Evolutionary conservation across 1,284 basidiomycete species (phyloP).

Genomic region (Meira miltonrushii): DNA sequence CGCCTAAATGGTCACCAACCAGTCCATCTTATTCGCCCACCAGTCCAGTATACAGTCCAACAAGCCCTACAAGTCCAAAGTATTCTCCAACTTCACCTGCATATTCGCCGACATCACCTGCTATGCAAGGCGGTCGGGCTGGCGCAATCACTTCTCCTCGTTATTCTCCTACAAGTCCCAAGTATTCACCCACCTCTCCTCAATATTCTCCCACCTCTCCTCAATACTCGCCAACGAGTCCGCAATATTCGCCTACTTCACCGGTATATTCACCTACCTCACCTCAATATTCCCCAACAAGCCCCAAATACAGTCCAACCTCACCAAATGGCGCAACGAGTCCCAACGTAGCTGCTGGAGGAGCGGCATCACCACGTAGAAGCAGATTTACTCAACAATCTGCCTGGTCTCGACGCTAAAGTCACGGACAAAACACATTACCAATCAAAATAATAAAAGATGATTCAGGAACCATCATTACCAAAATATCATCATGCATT

Average conservation of each 20-base stretch:
- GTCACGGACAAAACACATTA: no score
- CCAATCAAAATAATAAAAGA: no score
- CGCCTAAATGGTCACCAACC: slow-evolving; percentile 10
- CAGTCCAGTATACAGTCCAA: slow-evolving; percentile 8
- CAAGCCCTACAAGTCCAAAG: slow-evolving; percentile 4
- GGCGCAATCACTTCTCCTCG: not conserved
- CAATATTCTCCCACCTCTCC: slow-evolving; percentile 9
- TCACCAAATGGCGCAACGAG: not conserved
- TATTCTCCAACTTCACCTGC: slow-evolving; percentile 2
- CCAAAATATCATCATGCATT: no score
- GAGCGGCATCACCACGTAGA: slow-evolving; percentile 7
- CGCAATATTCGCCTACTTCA: slow-evolving; percentile 8
- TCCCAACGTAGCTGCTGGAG: not conserved
- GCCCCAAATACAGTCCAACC: slow-evolving; percentile 1
- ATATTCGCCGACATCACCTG: not conserved
- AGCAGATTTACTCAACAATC: slow-evolving; percentile 13
- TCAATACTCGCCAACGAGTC: not conserved
- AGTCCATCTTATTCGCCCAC: slow-evolving; percentile 10
- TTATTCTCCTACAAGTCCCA: slow-evolving; percentile 11
- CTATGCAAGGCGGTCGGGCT: slow-evolving; percentile 1
- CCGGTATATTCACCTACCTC: slow-evolving; percentile 12
- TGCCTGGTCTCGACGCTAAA: not conserved
- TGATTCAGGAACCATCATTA: no score
- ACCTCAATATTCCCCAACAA: slow-evolving; percentile 6
- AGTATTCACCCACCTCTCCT: slow-evolving; percentile 10